Base-by-base conservation (phyloP, 495 filamentous ascomycete genomes). In the Jackrogersella multiformis region DNA sequence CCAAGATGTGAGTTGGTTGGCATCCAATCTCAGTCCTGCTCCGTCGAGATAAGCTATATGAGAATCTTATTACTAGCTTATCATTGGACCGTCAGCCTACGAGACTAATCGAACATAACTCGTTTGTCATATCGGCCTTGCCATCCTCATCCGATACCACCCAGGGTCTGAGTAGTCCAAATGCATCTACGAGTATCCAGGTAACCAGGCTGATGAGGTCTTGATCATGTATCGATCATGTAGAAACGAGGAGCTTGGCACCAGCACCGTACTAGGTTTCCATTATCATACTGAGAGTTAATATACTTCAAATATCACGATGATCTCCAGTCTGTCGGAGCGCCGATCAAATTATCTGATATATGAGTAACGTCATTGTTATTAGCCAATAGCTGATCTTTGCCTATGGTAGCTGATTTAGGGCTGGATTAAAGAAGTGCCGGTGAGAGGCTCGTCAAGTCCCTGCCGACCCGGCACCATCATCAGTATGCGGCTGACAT, bases 1-100 rank as follows among this genome's bases (percentile, higher is more conserved):
- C 59, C 66, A 69, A 69, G 66, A 23, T 64, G n/a, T 10, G 26
- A 49, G n/a, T 61, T 56, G 41, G 65, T 63, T 68, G 58, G 45
- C 53, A 44, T 61, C 52, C 56, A 38, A 53, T 68, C 51, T 68
- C 64, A 68, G 64, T 44, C 56, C 52, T 38, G 38, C 45, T 58
- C 38, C 30, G 55, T 59, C 16, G 2, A 57, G 65, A 68, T 68
- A 64, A 64, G 61, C 42, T 49, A 52, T 35, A 16, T 30, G 36
- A 38, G 42, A 26, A 42, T 5, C 7, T 54, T 44, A 30, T 46
- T 42, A 10, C 4, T 6, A 9, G 4, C 15, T 41, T 46, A 20
- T 44, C 8, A 69, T 61, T 69, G 66, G 66, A 52, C 15, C 44
- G 42, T 15, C 20, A 36, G 32, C 49, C 57, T 23, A 54, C 44